Base-by-base conservation (phyloP, 2,329 filamentous ascomycete species). In the Fusarium redolens region DNA sequence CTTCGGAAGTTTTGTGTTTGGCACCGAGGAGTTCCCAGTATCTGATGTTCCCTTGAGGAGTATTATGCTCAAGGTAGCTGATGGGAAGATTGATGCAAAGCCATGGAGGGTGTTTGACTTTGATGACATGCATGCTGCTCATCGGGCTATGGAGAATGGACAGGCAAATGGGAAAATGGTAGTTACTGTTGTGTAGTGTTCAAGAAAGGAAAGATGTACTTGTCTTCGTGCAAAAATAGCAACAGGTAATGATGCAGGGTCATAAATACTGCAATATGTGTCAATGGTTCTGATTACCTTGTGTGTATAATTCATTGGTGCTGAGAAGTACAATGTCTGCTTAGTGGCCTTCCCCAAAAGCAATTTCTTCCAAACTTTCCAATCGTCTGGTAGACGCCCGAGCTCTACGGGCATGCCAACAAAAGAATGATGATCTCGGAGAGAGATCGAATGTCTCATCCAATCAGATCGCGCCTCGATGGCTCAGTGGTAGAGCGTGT, bases 401-500 rank as follows among this genome's bases (percentile, higher is more conserved):
- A 25, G 25, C 25, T 25, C 25, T 25, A 25, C 25, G 25, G 25
- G 5, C 25, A 25, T 25, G 5, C 25, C 25, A 25, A 25, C 25
- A 25, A 25, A 25, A 25, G 25, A 25, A 25, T 25, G 5, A 25
- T 25, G 25, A 5, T 25, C 25, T 5, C 25, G 25, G 25, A 5
- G 25, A 25, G 25, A 25, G 25, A 25, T 2, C 25, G 5, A 5
- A 25, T 25, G 25, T 25, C 1, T 35, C 30, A 25, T 14, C 48
- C n/a, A 57, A 57, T 57, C 31, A 57, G 18, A 50, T 18, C 14
- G 11, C 55, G 55, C 55, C 55, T 57, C 41, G 55, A 37, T 57
- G 40, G 55, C 41, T 50, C 30, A 50, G 55, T 57, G 55, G 55
- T 50, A 57, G 55, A 57, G 55, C 55, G 41, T 50, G 40, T 57